Conservation (phyloP, 768 basidiomycete species). For the Gymnopilus dilepis region DNA sequence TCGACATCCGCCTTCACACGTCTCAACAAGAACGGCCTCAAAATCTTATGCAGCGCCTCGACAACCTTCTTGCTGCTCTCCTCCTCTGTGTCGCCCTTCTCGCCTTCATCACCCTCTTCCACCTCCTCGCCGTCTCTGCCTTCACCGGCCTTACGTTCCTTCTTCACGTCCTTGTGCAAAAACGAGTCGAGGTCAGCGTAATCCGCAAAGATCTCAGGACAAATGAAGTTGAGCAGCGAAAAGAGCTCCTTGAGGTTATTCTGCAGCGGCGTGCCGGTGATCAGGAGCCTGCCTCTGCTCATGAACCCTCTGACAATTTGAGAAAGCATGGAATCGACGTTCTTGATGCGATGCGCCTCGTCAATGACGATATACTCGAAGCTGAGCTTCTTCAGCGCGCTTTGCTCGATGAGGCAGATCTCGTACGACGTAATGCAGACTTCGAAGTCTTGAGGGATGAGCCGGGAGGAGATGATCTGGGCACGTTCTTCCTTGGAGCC, state of each 20-base stretch:
- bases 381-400: constrained; percentile 90
- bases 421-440: constrained; percentile 97
- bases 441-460: constrained; percentile 90
- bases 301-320: constrained; percentile 94
- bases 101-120: constrained; percentile 80
- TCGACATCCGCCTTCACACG: constrained; percentile 97
- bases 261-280: constrained; percentile 96
- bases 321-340: constrained; percentile 93
- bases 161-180: constrained; percentile 84
- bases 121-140: constrained; percentile 27
- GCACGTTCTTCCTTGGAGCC: constrained; percentile 91
- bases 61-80: constrained; percentile 92
- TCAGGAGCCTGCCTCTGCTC: constrained; percentile 87
- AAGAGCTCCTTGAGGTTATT: constrained; percentile 98
- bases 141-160: constrained; percentile 43
- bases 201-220: constrained; percentile 93
- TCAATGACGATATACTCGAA: constrained; percentile 99
- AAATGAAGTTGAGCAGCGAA: constrained; percentile 91
- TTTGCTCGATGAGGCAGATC: constrained; percentile 94
- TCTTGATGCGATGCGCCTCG: constrained; percentile 99
- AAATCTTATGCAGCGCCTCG: constrained; percentile 95
- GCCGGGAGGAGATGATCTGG: constrained; percentile 74
- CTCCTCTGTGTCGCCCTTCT: constrained; percentile 67
- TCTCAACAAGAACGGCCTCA: constrained; percentile 91
- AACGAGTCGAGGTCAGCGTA: constrained; percentile 93